Base-by-base conservation (phyloP, 345 rosid genomes). In the Camelina sativa region DNA sequence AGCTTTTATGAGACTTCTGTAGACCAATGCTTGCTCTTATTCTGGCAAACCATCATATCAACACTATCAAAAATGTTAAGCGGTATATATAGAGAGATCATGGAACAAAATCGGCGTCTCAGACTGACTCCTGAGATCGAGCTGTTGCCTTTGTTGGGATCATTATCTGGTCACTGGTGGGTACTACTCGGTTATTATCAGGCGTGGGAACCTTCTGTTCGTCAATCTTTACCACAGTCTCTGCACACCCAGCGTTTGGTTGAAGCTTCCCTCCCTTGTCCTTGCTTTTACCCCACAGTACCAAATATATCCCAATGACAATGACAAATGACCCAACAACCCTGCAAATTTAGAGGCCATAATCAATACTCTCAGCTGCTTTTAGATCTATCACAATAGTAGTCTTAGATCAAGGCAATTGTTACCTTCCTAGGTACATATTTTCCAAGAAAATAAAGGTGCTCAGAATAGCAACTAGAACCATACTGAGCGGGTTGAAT, bases 401-500 rank as follows among this genome's bases (percentile, higher is more conserved):
- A 57, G 48, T 48, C 16, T 71, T 48, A 16, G 16, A 40, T 70
- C 48, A 64, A 64, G 11, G 52, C 13, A 19, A 23, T 12, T 68
- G 84, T 11, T 68, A 90, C 96, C 92, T 87, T 82, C 91, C 96
- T 19, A 86, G 10, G 60, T 74, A 82, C 79, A 83, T 57, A 35
- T 78, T 73, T 56, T 87, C 88, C 1, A 85, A 50, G 52, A 90
- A 73, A 28, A 86, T 38, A 44, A 88, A 75, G 43, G 88, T 78
- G 57, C 92, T 85, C 55, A 88, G 65, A 56, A 86, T 38, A 15
- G 89, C 84, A 46, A 85, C 89, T 0, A 88, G 53, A 53, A 90
- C 81, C 91, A 88, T 85, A 76, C 80, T 62, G 59, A 90, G 73
- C 1, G 92, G 96, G 75, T 79, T 90, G 50, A 90, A 88, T 38